Evolutionary conservation across 106 monocot species (phyloP).

Genomic region (Gastrodia elata): DNA sequence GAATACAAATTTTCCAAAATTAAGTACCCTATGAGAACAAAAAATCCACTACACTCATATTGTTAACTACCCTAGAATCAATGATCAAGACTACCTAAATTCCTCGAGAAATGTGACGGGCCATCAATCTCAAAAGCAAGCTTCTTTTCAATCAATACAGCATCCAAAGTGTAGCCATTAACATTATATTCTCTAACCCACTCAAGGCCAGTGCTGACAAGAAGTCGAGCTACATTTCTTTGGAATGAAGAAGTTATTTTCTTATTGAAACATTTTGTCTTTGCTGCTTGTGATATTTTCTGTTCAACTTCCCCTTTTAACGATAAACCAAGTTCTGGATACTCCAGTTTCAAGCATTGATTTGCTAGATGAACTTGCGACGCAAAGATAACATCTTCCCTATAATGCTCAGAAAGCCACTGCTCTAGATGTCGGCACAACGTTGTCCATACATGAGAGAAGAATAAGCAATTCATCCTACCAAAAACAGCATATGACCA

Average conservation of each 20-base stretch:
- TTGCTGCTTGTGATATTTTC: conserved; percentile 60
- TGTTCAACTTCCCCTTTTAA: conserved; percentile 55
- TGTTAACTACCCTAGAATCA: not conserved
- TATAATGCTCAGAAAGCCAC: conserved; percentile 66
- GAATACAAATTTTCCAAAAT: not conserved
- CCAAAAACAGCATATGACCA: conserved; percentile 96
- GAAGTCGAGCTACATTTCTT: conserved; percentile 82
- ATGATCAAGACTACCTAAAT: conserved; percentile 37
- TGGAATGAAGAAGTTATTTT: conserved; percentile 90
- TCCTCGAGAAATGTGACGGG: conserved; percentile 91
- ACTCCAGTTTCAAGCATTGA: conserved; percentile 83
- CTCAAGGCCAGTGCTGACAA: conserved; percentile 81
- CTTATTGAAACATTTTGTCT: conserved; percentile 82
- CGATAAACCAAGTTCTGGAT: conserved; percentile 58
- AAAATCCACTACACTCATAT: not conserved
- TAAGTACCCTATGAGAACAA: not conserved
- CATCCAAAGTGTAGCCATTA: conserved; percentile 89
- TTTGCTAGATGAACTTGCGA: conserved; percentile 76
- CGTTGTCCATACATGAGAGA: conserved; percentile 61
- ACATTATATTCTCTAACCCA: conserved; percentile 71
- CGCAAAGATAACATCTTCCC: conserved; percentile 85
- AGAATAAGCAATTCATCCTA: conserved; percentile 62
- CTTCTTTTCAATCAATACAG: conserved; percentile 58
- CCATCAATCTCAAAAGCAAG: conserved; percentile 99
- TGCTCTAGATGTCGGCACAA: conserved; percentile 46